A percentile compares a stretch with the other conserved stretches of the same genome.
Evolutionary conservation across 192 early-diverging fungal species (phyloP).

Genomic region (Linnemannia hyalina): DNA sequence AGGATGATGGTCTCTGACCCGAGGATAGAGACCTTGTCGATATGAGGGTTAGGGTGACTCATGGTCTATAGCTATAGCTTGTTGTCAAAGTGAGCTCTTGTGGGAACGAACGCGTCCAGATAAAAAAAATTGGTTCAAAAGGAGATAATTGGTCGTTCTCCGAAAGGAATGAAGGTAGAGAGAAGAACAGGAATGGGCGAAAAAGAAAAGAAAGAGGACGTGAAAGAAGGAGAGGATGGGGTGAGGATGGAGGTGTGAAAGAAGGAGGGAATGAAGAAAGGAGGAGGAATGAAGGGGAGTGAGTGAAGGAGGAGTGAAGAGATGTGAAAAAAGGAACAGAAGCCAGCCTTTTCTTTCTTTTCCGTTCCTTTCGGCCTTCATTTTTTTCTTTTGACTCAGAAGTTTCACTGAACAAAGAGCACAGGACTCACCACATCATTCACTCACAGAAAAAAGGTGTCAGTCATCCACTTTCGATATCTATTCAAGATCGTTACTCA

Average conservation of each 20-base stretch:
- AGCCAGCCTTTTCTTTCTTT: background rate
- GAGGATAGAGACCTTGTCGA: conserved; percentile 87
- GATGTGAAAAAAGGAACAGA: background rate
- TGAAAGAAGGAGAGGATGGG: background rate
- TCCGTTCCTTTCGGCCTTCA: background rate
- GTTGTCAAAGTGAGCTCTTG: background rate
- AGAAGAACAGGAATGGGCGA: background rate
- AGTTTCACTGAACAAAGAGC: background rate
- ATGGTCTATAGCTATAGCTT: conserved; percentile 8
- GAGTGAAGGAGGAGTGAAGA: background rate
- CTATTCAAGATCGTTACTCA: background rate
- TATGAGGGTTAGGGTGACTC: conserved; percentile 63
- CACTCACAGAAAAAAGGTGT: background rate
- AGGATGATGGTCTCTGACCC: conserved; percentile 88
- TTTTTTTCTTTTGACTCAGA: background rate
- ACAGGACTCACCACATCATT: background rate
- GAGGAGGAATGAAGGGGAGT: background rate
- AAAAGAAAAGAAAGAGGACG: background rate
- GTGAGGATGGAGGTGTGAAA: background rate
- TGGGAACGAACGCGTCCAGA: background rate
- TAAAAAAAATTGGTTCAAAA: background rate
- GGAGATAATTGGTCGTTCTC: background rate
- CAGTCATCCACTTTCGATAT: background rate
- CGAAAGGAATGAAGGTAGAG: background rate
- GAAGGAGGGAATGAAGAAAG: background rate